phyloP scores from a whole-genome alignment of 2,329 filamentous ascomycete genomes.

The Leptosphaerulina australis region DNA sequence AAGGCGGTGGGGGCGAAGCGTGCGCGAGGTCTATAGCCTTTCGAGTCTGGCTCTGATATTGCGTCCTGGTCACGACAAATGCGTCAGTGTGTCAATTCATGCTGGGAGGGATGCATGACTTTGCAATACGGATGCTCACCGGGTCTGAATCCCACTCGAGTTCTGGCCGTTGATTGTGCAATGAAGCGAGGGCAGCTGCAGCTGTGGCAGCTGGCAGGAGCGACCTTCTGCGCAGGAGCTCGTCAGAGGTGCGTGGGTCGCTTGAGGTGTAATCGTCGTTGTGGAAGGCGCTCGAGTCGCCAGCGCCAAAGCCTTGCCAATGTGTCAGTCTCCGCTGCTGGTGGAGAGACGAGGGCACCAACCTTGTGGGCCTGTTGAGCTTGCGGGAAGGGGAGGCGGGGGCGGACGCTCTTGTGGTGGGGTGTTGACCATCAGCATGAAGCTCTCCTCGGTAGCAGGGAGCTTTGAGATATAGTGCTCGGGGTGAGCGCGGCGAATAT shows the following conservation, averaged over 20 bases:
- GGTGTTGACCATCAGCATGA: conserved; percentile 92
- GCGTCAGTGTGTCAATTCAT: conserved; percentile 26
- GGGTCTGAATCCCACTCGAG: conserved; percentile 52
- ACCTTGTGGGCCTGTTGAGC: conserved; percentile 46
- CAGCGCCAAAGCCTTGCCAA: conserved; percentile 53
- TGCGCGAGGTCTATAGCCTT: conserved; percentile 47
- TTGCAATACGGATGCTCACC: conserved; percentile 32
- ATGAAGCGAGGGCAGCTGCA: conserved; percentile 83
- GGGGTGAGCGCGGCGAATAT: conserved; percentile 94
- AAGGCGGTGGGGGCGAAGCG: conserved; percentile 54
- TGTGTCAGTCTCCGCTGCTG: conserved; percentile 44
- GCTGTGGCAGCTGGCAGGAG: conserved; percentile 74
- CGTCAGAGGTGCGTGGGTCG: conserved; percentile 72
- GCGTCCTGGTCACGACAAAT: conserved; percentile 40
- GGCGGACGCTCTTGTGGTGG: conserved; percentile 75
- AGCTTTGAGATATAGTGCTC: conserved; percentile 98
- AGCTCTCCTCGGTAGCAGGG: conserved; percentile 94
- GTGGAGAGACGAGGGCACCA: conserved; percentile 37
- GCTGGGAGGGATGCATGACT: conserved; percentile 13
- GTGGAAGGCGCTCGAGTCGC: conserved; percentile 70
- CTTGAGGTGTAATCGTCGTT: conserved; percentile 69
- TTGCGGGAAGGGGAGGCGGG: conserved; percentile 53
- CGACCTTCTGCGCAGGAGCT: conserved; percentile 68
- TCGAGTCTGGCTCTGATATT: conserved; percentile 48
- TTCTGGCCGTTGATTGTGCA: conserved; percentile 80